Base-by-base conservation (phyloP, 2,329 filamentous ascomycete species). In the Arthrocladium fulminans region DNA sequence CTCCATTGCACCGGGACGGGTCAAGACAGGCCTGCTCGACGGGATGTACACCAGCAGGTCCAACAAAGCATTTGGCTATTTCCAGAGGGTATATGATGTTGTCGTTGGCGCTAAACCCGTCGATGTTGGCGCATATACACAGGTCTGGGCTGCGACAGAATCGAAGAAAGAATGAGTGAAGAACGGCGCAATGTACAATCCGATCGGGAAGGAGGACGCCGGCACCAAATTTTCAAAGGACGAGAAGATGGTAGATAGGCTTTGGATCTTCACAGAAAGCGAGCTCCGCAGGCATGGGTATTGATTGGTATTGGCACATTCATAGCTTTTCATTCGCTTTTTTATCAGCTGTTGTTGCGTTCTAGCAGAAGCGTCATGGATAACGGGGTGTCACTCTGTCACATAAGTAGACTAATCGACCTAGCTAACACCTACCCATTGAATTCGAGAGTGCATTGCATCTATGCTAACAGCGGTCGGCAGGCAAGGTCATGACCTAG, bases 1-100 rank as follows among this genome's bases (percentile, higher is more conserved):
- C 2, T 54, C 65, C 0, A 50, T 73, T 1, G 66, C 72, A 48
- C 72, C 71, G 0, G 71, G 70, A 2, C 58, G 66, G 3, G 66
- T 71, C 23, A 51, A 55, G 2, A 73, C 69, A 0, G 60, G 57
- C 1, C 45, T 73, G 4, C 53, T 65, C 3, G 54, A 57, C 9
- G 55, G 47, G 1, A 47, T 60, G 47, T 45, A 48, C 22, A 7
- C 34, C 19, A n/a, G 30, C 12, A 22, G 25, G 7, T 27, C 39
- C 37, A 15, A 39, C 47, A 47, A 35, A 17, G 25, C 47, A 1
- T 41, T 19, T 3, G 52, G 20, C 25, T 46, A 48, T 22, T 40
- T 50, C 23, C 50, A 52, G 20, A 49, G 40, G 17, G 13, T 41
- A 13, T 51, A 38, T 8, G 47, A 49, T 7, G 10, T 35, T 4